Base-by-base conservation (phyloP, 768 basidiomycete species). In the Leucocoprinus sp. region DNA sequence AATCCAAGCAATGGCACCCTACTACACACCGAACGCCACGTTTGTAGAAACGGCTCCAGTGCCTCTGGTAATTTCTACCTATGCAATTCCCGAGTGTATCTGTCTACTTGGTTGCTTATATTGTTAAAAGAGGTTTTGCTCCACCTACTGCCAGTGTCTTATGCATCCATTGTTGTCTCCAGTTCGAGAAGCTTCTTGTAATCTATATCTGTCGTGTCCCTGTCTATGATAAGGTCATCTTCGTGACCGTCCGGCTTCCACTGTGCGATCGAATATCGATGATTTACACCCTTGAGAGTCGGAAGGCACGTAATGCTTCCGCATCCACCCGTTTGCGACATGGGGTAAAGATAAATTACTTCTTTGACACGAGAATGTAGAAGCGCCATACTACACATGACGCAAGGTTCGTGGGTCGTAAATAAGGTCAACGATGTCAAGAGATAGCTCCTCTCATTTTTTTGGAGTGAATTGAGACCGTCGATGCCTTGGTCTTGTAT, bases 321-420 rank as follows among this genome's bases (percentile, higher is more conserved):
- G 50, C 90, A 92, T 0, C 93, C 95, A 21, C 96, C 95, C 0
- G 90, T 93, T 42, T 71, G 65, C 0, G 70, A 64, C 79, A 87
- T 88, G 0, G 84, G 76, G 19, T 76, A 58, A 26, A 97, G 58
- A 57, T 82, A 80, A 58, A 89, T 74, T 5, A 98, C 75, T 50
- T 92, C 82, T 55, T 85, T 84, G 45, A 97, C 90, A n/a, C 96
- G 78, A 1, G 89, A 93, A 63, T 99, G 96, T 5, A 96, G 67
- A 17, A 98, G 66, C 2, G 93, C 90, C 96, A 99, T 99, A 55
- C 82, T 79, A 61, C 96, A 99, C 90, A 98, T 92, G 46, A 99
- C 75, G 55, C 96, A 99, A 0, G 96, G 96, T 55, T 99, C 96
- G 63, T 99, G 95, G 8, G 91, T 90, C 43, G 80, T 78, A 67